Base-by-base conservation (phyloP, 2,329 filamentous ascomycete genomes). In the Aspergillus puulaauensis region DNA sequence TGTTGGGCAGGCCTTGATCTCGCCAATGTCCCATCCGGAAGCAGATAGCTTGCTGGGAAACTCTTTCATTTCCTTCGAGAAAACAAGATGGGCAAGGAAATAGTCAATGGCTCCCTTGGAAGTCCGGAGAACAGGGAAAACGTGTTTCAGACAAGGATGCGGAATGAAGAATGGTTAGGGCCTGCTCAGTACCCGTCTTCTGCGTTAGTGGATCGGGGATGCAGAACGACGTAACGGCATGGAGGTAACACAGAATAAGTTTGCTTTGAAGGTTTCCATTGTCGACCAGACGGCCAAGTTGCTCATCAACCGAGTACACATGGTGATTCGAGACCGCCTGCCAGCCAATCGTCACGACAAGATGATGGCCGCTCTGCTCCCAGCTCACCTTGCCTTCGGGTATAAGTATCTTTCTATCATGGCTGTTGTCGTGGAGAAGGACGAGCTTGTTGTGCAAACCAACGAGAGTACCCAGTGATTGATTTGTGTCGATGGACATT, bases 1-100 rank as follows among this genome's bases (percentile, higher is more conserved):
- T 0, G 81, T 86, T 0, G 80, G 77, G 19, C 83, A 73, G 0
- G 17, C 6, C 54, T 81, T 86, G 4, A 48, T 48, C 39, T 74
- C 67, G 6, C 59, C 62, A 17, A 90, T 73, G 59, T 91, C 86
- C 88, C 87, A 91, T 0, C 86, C 87, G 0, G 87, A 90, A 0
- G 85, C 80, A 0, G 83, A 85, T 0, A 91, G 71, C 59, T 90
- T 90, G 8, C 78, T 55, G 0, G 82, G 81, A 48, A 89, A 91
- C 57, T 89, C 83, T 21, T 81, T 85, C 59, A 84, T 80, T 21
- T 87, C 82, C 33, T 79, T 84, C 0, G 86, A 79, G 60, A 90
- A 90, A 0, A 88, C 81, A 0, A 86, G 66, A 5, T 77, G 68
- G 0, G 73, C 69, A 0, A 93, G 69, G 64, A 83, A 92, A 61